Base-by-base conservation (phyloP, 139 green algal genomes). In the Deuterostichococcus epilithicus region DNA sequence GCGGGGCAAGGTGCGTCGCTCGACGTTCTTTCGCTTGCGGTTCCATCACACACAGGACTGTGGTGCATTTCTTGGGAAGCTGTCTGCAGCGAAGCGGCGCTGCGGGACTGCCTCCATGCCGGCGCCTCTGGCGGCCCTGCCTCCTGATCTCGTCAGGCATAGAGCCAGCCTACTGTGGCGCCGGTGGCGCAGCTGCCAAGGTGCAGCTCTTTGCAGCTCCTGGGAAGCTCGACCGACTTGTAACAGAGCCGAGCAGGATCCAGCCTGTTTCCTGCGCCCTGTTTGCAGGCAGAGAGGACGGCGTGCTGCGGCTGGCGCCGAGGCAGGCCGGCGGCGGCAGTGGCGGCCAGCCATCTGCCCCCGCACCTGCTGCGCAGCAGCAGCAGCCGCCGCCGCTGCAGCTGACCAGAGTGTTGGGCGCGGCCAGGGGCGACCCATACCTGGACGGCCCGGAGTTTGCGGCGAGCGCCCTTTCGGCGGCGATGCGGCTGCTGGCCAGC, bases 401-500 rank as follows among this genome's bases (percentile, higher is more conserved):
- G 4, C 20, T 83, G n/a, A 35, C 33, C 0, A 8, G 33, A 20
- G 72, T 79, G 35, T 70, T 77, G 52, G 37, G 45, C 35, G 13
- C 32, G 1, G n/a, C 58, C 8, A 3, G 58, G 2, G 36, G 39
- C 23, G 73, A 80, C 6, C 33, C 32, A 22, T 68, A 70, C n/a
- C 78, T 82, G 36, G 0, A 25, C 5, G 68, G 68, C 1, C 35
- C 67, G 22, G 65, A 28, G 0, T 90, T 83, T 81, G 88, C 74
- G 60, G 52, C 67, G 10, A 80, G 77, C 44, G 52, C 80, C 33
- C 37, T 86, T 1, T 73, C 69, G 13, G 82, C 81, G 20, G 84
- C 86, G 10, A 60, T 93, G 35, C 74, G 88, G 67, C 70, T 85
- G 20, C 70, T 90, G 0, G 65, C 32, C 42, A 35, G 75, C 35